Evolutionary conservation across 2,329 filamentous ascomycete genomes (phyloP), one percentile per base, ranked within the genome.

Genomic region (Boeremia lycopersici): DNA sequence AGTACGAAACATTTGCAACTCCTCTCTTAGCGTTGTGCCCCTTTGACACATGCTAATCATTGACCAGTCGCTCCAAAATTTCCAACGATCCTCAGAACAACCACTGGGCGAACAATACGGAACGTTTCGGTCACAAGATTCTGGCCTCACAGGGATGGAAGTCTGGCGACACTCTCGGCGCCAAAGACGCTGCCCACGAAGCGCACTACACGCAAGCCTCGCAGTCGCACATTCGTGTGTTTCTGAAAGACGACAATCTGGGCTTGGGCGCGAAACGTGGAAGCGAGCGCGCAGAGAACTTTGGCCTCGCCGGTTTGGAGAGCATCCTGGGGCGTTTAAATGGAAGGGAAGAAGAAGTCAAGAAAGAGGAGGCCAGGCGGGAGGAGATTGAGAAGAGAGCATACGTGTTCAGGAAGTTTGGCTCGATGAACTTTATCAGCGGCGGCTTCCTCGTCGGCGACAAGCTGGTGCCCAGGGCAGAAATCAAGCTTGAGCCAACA

Each of bases 71-170:
- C 65, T 82, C 82, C 42, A 96, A 93, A 78, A 87, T 98, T 71
- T 89, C 89, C 63, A 84, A 89, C 73, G 95, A 99, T 77, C 95
- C 95, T 7, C 97, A 98, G 78, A 99, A 98, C 76, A 96, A 91
- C 42, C 86, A 85, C 82, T 99, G 95, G 95, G 87, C 89, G 52
- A 87, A 88, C 68, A 89, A 93, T 72, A 90, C 89, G 61, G 84
- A 84, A 52, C 88, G 86, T 48, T 98, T 95, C 74, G 95, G 95
- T 64, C 93, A 96, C 74, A 90, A 87, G 71, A 93, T 98, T 64
- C 86, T 99, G 70, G 86, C 88, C 44, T 82, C 89, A 13, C 92
- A 97, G 69, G 95, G 95, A 61, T 99, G 95, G 95, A 84, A 88
- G 57, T 91, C 93, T 0, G 95, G 95, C 31, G 83, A 89, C 62